Evolutionary conservation across 2,329 filamentous ascomycete species (phyloP).

Genomic region (Fragosphaeria purpurea): DNA sequence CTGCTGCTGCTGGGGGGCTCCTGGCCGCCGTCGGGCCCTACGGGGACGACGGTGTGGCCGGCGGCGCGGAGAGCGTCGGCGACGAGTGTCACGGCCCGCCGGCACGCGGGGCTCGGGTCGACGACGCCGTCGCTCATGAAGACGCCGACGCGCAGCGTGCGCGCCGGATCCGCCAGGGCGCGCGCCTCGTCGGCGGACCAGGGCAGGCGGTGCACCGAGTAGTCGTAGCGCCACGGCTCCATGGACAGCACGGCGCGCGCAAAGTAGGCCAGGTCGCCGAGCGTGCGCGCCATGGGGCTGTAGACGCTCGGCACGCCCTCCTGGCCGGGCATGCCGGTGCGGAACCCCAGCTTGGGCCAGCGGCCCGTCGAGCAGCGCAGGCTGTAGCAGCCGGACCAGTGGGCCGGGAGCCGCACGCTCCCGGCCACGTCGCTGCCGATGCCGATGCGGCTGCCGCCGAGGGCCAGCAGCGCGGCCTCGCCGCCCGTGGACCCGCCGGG

Average conservation of each 20-base stretch:
- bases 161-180: conserved; percentile 49
- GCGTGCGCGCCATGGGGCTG: conserved; percentile 81
- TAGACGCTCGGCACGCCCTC: conserved; percentile 85
- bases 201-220: conserved; percentile 71
- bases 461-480: conserved; percentile 71
- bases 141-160: conserved; percentile 59
- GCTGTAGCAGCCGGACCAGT: conserved; percentile 83
- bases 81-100: conserved; percentile 61
- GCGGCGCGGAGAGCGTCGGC: conserved; percentile 57
- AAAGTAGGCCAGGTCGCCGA: conserved; percentile 78
- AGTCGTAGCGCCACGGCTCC: conserved; percentile 83
- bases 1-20: conserved; percentile 1
- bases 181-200: conserved; percentile 58
- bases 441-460: conserved; percentile 68
- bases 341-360: conserved; percentile 78
- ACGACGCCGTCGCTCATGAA: conserved; percentile 74
- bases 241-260: conserved; percentile 67
- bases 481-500: conserved; percentile 85
- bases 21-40: conserved; percentile 30
- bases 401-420: conserved; percentile 75
- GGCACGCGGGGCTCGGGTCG: conserved; percentile 75
- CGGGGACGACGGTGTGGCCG: conserved; percentile 64
- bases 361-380: conserved; percentile 79
- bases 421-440: conserved; percentile 88
- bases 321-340: conserved; percentile 84